phyloP scores from a whole-genome alignment of 169 alveolate species.

The Plasmodium yoelii region DNA sequence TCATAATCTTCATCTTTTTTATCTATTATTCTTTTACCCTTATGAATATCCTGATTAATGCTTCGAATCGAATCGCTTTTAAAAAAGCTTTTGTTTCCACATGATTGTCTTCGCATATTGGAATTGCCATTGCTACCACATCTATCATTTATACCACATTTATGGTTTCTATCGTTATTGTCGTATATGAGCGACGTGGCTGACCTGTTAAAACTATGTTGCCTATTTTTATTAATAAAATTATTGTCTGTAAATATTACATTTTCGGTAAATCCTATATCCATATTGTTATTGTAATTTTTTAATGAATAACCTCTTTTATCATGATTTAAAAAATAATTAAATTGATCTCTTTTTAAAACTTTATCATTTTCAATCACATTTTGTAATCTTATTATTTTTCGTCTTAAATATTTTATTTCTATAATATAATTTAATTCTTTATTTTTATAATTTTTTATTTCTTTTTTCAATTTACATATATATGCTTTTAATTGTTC shows the following conservation, averaged over 20 bases:
- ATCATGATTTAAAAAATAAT: background rate
- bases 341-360: conserved; percentile 11
- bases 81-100: background rate
- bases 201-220: background rate
- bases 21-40: conserved; percentile 8
- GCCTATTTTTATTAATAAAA: background rate
- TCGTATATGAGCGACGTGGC: background rate
- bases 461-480: conserved; percentile 57
- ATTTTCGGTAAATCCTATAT: background rate
- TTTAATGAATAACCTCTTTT: conserved; percentile 3
- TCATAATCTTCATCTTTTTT: background rate
- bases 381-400: conserved; percentile 37
- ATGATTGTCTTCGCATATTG: no score
- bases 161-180: background rate
- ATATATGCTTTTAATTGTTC: conserved; percentile 70
- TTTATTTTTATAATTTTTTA: conserved; percentile 33
- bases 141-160: no score
- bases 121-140: no score
- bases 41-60: conserved; percentile 63
- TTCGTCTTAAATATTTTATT: conserved; percentile 68
- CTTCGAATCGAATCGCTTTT: conserved; percentile 42
- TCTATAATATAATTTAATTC: conserved; percentile 41
- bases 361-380: conserved; percentile 53
- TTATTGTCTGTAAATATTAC: background rate
- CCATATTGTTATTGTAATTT: conserved; percentile 1